These are phyloP conservation scores for Hortaea sp. DNA, from an alignment of 2,329 filamentous ascomycete species.

Conservation along the genomic window DNA sequence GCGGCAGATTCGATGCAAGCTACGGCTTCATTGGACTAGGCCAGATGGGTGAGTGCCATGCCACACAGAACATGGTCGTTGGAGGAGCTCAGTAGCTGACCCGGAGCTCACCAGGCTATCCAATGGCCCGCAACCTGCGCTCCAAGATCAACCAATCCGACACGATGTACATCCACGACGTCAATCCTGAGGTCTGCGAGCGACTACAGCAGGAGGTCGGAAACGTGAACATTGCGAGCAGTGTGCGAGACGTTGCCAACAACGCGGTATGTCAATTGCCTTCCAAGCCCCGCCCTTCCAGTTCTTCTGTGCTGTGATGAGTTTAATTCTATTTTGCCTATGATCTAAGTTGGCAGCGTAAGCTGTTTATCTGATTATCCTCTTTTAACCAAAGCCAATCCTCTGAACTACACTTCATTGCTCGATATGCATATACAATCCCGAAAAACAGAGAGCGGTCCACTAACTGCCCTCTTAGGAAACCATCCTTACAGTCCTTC, in stretches of 20 bases:
- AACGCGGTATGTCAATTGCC: constrained; percentile 47
- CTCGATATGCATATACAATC: background rate
- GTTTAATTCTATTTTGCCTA: constrained; percentile 38
- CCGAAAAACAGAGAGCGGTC: background rate
- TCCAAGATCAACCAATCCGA: constrained; percentile 55
- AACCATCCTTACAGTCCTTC: constrained; percentile 77
- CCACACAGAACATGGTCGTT: constrained; percentile 7
- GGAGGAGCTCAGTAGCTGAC: background rate
- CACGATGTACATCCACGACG: constrained; percentile 54
- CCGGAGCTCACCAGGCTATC: constrained; percentile 45
- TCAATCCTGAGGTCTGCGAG: constrained; percentile 48
- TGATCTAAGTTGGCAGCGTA: constrained; percentile 66
- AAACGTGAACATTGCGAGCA: constrained; percentile 47
- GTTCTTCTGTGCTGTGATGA: constrained; percentile 34
- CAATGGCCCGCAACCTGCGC: constrained; percentile 63
- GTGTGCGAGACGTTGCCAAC: constrained; percentile 53
- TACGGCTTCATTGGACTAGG: constrained; percentile 44
- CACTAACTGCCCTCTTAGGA: constrained; percentile 46
- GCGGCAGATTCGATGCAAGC: constrained; percentile 30
- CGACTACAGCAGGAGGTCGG: constrained; percentile 47
- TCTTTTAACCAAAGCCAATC: constrained; percentile 57
- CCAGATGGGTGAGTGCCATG: constrained; percentile 36
- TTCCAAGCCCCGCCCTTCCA: background rate
- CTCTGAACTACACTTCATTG: constrained; percentile 45
- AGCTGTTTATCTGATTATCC: constrained; percentile 51